Evolutionary conservation across 2,329 filamentous ascomycete species (phyloP).

Genomic region (Grosmannia huntii): DNA sequence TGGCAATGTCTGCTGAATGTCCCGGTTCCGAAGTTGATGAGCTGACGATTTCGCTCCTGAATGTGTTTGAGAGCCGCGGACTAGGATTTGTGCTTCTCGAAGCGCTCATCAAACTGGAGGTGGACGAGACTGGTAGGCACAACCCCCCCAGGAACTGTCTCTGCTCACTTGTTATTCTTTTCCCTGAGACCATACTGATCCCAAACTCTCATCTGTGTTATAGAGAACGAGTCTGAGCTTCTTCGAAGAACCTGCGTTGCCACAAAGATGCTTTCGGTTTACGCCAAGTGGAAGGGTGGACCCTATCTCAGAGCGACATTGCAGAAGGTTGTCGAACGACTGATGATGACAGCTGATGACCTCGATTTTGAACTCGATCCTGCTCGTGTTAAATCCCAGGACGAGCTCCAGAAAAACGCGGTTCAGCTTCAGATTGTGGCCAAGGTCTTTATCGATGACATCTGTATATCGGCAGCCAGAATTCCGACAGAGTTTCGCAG

Average conservation of each 20-base stretch:
- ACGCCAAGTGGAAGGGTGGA: slow-evolving; percentile 58
- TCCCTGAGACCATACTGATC: not conserved
- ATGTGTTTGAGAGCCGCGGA: slow-evolving; percentile 56
- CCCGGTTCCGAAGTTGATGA: slow-evolving; percentile 58
- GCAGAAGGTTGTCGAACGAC: slow-evolving; percentile 52
- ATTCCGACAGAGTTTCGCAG: slow-evolving; percentile 53
- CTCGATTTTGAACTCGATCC: slow-evolving; percentile 57
- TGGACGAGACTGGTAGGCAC: slow-evolving; percentile 47
- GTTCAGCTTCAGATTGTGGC: slow-evolving; percentile 53
- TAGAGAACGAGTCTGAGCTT: slow-evolving; percentile 55
- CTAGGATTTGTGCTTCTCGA: slow-evolving; percentile 51
- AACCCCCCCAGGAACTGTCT: not conserved
- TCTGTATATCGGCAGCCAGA: slow-evolving; percentile 47
- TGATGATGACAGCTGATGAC: slow-evolving; percentile 55
- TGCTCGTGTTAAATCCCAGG: slow-evolving; percentile 42
- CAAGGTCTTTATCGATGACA: slow-evolving; percentile 60
- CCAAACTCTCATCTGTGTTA: not conserved
- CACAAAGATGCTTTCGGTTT: slow-evolving; percentile 61
- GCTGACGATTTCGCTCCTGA: slow-evolving; percentile 52
- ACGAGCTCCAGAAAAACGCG: slow-evolving; percentile 54
- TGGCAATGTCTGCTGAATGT: slow-evolving; percentile 52
- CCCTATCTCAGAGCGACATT: slow-evolving; percentile 50
- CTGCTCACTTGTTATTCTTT: no score
- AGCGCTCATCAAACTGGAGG: slow-evolving; percentile 54
- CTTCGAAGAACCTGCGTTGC: slow-evolving; percentile 55